Conservation (phyloP, 2,329 filamentous ascomycete species). For the Exophiala alcalophila region DNA sequence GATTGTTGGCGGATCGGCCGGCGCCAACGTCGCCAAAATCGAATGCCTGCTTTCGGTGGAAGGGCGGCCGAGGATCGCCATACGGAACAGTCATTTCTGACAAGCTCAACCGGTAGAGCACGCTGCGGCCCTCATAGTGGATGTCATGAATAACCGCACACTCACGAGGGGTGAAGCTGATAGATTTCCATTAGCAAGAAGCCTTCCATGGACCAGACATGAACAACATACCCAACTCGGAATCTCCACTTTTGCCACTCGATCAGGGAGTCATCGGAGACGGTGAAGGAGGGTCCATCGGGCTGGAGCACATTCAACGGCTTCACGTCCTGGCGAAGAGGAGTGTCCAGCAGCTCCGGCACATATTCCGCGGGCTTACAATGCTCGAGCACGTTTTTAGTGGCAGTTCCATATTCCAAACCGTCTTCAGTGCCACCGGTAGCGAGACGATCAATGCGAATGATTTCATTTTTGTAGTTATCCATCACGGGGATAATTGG, state of each 20-base stretch:
- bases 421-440: conserved; percentile 51
- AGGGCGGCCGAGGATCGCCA: conserved; percentile 62
- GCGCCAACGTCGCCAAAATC: conserved; percentile 69
- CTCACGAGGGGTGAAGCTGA: conserved; percentile 62
- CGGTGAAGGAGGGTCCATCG: conserved; percentile 64
- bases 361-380: conserved; percentile 53
- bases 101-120: conserved; percentile 65
- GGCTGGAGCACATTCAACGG: conserved; percentile 71
- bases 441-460: conserved; percentile 58
- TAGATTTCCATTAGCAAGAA: conserved; percentile 27
- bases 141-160: conserved; percentile 69
- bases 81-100: conserved; percentile 71
- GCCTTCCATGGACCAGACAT: background rate
- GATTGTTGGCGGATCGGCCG: conserved; percentile 65
- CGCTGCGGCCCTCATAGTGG: conserved; percentile 62
- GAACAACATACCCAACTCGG: conserved; percentile 52
- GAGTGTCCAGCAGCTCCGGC: conserved; percentile 48
- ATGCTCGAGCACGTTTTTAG: conserved; percentile 51
- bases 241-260: conserved; percentile 69
- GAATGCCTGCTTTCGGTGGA: conserved; percentile 68
- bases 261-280: conserved; percentile 49
- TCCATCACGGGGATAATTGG: conserved; percentile 60
- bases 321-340: conserved; percentile 56
- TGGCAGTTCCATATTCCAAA: conserved; percentile 39
- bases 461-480: conserved; percentile 51